Conservation (phyloP, 129 eudicot genomes). For the Tanacetum coccineum region DNA sequence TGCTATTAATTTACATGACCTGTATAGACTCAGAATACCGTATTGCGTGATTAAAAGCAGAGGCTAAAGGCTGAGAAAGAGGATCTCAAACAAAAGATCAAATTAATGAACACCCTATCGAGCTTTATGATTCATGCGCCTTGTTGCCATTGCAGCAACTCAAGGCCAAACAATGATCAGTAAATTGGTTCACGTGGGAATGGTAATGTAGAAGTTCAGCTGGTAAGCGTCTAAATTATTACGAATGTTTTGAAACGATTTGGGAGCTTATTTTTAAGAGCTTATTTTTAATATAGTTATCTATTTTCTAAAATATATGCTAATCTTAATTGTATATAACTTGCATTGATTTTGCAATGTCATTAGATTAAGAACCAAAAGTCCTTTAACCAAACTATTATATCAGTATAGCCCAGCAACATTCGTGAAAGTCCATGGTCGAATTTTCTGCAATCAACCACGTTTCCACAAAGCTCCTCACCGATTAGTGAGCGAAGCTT, state of each 20-base stretch:
- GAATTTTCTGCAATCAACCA: constrained; percentile 68
- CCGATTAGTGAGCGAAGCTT: constrained; percentile 17
- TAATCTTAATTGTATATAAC: no score
- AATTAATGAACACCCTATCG: constrained; percentile 48
- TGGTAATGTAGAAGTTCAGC: no score
- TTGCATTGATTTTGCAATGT: no score
- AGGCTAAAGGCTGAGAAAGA: constrained; percentile 73
- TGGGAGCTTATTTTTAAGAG: no score
- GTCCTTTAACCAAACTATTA: no score
- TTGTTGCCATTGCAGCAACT: not conserved
- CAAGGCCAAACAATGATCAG: no score
- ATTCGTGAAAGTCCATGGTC: constrained; percentile 59
- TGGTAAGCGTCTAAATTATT: no score
- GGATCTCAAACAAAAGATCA: constrained; percentile 48
- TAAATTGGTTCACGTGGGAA: no score
- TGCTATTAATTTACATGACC: not conserved
- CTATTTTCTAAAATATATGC: no score
- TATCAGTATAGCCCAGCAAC: constrained; percentile 27
- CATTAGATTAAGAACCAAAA: no score
- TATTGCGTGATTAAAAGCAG: constrained; percentile 75
- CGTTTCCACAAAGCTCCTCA: constrained; percentile 54
- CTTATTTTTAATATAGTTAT: no score
- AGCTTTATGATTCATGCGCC: constrained; percentile 40
- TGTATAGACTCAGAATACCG: constrained; percentile 53
- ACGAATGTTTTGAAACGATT: no score